phyloP scores from a whole-genome alignment of 2,329 filamentous ascomycete genomes.

The Fusarium sp. region DNA sequence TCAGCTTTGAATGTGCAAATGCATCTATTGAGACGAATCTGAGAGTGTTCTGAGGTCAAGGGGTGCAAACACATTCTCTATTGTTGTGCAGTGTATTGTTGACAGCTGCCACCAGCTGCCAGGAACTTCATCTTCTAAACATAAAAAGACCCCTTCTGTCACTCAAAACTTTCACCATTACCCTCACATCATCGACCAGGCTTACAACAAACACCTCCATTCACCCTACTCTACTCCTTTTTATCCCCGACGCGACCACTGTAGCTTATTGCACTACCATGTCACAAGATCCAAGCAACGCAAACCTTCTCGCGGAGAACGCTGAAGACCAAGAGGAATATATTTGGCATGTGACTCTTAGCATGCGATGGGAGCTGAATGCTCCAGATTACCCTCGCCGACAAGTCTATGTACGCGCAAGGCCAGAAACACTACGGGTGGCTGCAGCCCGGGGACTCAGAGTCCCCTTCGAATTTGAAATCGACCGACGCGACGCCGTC shows the following conservation, averaged over 20 bases:
- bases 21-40: background rate
- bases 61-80: background rate
- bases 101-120: background rate
- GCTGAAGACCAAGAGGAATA: background rate
- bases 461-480: background rate
- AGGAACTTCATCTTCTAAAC: background rate
- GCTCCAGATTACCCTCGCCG: background rate
- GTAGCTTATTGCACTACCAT: background rate
- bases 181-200: background rate
- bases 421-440: background rate
- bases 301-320: background rate
- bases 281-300: background rate
- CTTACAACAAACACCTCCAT: background rate
- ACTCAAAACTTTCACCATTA: background rate
- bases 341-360: background rate
- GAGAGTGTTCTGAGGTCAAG: background rate
- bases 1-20: background rate
- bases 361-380: background rate
- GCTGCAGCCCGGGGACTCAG: background rate
- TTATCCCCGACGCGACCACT: background rate
- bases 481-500: background rate
- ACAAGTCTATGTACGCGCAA: fast-evolving
- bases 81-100: background rate
- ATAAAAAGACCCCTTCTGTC: background rate
- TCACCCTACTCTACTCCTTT: background rate